Conservation (phyloP, 768 basidiomycete genomes). For the Tricholoma saponaceum region DNA sequence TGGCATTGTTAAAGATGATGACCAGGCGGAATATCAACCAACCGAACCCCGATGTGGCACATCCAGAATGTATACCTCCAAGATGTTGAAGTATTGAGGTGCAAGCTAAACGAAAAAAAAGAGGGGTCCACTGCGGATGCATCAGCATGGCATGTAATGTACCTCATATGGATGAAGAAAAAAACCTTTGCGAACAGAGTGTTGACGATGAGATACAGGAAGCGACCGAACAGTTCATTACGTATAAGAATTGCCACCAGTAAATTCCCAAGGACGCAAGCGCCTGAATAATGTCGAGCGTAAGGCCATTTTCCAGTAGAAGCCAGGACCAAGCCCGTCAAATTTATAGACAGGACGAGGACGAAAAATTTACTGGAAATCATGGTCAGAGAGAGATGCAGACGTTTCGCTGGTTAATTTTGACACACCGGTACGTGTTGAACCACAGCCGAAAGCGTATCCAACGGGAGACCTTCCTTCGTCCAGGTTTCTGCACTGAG, state of each 20-base stretch:
- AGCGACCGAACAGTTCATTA: conserved; percentile 80
- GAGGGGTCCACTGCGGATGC: conserved; percentile 38
- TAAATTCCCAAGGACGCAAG: conserved; percentile 72
- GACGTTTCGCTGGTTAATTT: neutral
- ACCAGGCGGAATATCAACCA: conserved; percentile 69
- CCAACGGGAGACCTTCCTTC: conserved; percentile 45
- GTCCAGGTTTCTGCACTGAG: conserved; percentile 16
- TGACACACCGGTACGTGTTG: conserved; percentile 66
- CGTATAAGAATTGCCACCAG: conserved; percentile 70
- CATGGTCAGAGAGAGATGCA: neutral
- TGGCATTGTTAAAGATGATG: conserved; percentile 47
- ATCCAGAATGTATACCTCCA: conserved; percentile 83
- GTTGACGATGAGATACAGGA: conserved; percentile 68
- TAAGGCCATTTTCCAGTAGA: conserved; percentile 66
- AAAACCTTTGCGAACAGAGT: conserved; percentile 73
- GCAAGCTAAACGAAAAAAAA: conserved; percentile 59
- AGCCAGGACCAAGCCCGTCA: conserved; percentile 56
- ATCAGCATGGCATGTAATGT: neutral
- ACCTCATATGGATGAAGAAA: neutral
- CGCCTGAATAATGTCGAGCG: conserved; percentile 59
- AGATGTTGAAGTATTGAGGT: conserved; percentile 76
- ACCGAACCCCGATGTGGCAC: conserved; percentile 67
- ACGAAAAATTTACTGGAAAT: conserved; percentile 66
- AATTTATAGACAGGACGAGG: conserved; percentile 54
- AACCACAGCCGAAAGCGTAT: conserved; percentile 70